Base-by-base conservation (phyloP, 164 flowering plant species). In the Stephania japonica region DNA sequence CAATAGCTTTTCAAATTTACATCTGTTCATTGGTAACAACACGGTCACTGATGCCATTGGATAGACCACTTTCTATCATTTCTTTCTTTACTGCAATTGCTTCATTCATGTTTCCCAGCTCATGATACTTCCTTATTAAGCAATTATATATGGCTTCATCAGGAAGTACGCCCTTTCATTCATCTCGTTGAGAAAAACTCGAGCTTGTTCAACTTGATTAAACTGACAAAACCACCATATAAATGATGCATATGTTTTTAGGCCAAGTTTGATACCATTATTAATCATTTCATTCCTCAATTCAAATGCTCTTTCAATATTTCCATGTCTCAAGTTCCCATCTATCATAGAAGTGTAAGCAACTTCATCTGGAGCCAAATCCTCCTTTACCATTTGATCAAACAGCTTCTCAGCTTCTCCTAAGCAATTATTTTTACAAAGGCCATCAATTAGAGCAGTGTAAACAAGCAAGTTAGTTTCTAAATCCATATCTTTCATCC, bases 361-460 rank as follows among this genome's bases (percentile, higher is more conserved):
- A 77, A 76, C 75, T 84, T 66, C 82, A 82, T 93, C 97, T 13
- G 91, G 90, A 75, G 76, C 38, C 75, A 89, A 78, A 70, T 87
- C 86, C 79, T 82, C 76, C 49, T 69, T 77, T 49, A 79, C 74
- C 91, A 93, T 88, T 80, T 86, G 89, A 74, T 81, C 67, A 75
- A 91, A 90, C 65, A 89, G 74, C 80, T 81, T 80, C 24, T 59
- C 80, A 16, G 96, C 97, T 73, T 73, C 84, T 73, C 84, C 91
- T 56, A 88, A 68, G 78, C 79, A 73, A 59, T 81, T 77, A 75
- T 73, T 75, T 82, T 86, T 90, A 74, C 94, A 88, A 49, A 89
- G 85, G 2, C 94, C 96, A 77, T 91, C 87, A 70, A 93, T 86
- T 42, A 91, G 79, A 5, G 94, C 88, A 13, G 96, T 90, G 78